Evolutionary conservation across 306 rosid species (phyloP).

Genomic region (Erythrophleum fordii): DNA sequence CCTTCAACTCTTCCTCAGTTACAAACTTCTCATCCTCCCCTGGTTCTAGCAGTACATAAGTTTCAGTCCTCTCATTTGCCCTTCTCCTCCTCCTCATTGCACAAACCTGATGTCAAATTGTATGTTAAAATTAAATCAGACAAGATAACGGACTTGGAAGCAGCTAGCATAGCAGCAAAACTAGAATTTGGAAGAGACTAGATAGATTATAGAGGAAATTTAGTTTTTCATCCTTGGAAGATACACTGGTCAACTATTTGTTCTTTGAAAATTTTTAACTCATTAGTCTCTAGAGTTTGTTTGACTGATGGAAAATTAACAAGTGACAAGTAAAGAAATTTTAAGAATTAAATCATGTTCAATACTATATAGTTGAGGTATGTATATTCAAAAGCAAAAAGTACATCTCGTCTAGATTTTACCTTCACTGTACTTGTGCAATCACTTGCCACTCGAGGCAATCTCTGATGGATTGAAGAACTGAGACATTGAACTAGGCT

Average conservation of each 20-base stretch:
- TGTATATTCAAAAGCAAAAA: too few species aligned
- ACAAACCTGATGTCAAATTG: slow-evolving; percentile 42
- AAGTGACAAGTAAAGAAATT: too few species aligned
- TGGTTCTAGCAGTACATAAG: slow-evolving; percentile 81
- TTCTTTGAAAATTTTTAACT: too few species aligned
- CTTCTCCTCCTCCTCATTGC: slow-evolving; percentile 74
- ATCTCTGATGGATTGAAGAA: slow-evolving; percentile 43
- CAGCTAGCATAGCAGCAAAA: background rate
- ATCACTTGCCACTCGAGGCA: slow-evolving; percentile 19
- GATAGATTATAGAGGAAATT: background rate
- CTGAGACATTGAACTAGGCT: slow-evolving; percentile 17
- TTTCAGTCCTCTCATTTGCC: slow-evolving; percentile 61
- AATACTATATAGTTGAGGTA: too few species aligned
- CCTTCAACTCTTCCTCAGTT: slow-evolving; percentile 73
- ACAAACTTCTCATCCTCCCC: slow-evolving; percentile 90
- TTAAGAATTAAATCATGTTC: too few species aligned
- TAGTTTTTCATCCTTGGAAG: too few species aligned
- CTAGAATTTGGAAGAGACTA: background rate
- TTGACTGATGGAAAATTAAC: too few species aligned
- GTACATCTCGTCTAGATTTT: background rate
- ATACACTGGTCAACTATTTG: too few species aligned
- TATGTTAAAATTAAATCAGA: background rate
- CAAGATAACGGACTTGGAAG: background rate
- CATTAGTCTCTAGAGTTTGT: too few species aligned
- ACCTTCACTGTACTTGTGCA: slow-evolving; percentile 32